Conservation (phyloP, 306 rosid genomes). For the Prunus mongolica region DNA sequence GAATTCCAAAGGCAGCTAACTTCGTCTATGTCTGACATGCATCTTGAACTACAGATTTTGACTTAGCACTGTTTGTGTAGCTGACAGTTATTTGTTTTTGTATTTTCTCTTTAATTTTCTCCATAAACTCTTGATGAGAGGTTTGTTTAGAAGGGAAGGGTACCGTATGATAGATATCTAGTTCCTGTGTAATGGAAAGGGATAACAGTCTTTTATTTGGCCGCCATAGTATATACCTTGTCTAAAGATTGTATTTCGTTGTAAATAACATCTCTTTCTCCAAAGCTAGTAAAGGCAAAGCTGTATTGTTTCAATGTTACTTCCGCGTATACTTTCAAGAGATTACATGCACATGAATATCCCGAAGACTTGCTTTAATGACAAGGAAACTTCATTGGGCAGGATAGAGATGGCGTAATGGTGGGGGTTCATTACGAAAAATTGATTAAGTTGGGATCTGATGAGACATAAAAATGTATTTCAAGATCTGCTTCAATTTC, state of each 20-base stretch:
- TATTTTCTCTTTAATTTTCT: background rate
- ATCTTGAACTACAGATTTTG: constrained; percentile 20
- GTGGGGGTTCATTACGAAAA: too few species aligned
- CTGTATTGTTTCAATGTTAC: background rate
- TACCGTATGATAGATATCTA: constrained; percentile 2
- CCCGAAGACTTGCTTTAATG: too few species aligned
- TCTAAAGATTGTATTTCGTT: constrained; percentile 18
- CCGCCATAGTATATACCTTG: background rate
- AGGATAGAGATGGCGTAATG: too few species aligned
- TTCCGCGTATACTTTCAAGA: too few species aligned
- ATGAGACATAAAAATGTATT: background rate
- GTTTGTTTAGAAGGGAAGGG: constrained; percentile 17
- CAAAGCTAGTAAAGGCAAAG: background rate
- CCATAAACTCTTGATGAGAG: constrained; percentile 15
- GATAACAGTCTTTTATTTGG: background rate
- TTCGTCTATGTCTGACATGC: constrained; percentile 8
- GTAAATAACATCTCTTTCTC: constrained; percentile 22
- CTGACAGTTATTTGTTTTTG: constrained; percentile 10
- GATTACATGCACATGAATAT: background rate
- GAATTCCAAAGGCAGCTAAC: constrained; percentile 21
- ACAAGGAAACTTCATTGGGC: background rate
- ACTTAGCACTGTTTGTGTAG: constrained; percentile 25
- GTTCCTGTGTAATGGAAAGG: constrained; percentile 17
- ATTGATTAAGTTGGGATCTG: background rate
- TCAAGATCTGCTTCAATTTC: too few species aligned